phyloP scores from a whole-genome alignment of 2,329 filamentous ascomycete species.

The Aspergillus luchuensis region DNA sequence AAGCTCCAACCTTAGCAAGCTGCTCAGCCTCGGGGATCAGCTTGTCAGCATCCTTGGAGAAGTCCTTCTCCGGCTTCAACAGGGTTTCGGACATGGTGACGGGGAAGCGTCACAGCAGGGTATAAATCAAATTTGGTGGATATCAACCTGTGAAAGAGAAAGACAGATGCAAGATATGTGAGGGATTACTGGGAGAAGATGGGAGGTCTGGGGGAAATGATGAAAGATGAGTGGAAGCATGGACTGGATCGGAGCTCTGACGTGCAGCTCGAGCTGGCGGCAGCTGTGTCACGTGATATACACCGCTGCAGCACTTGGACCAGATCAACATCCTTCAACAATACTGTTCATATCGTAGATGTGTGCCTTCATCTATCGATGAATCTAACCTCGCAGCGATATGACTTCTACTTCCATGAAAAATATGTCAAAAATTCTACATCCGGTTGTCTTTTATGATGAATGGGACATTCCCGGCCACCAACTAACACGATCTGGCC shows the following conservation, averaged over 20 bases:
- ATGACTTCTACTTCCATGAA: too few relatives aligned
- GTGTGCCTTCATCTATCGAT: too few relatives aligned
- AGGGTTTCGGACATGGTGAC: constrained; percentile 76
- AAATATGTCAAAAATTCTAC: too few relatives aligned
- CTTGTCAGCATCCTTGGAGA: constrained; percentile 91
- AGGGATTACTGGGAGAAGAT: background rate
- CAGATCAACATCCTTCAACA: background rate
- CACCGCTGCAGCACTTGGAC: background rate
- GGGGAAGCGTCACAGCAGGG: constrained; percentile 21
- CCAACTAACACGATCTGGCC: too few relatives aligned
- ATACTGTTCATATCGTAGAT: background rate
- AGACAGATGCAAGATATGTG: constrained; percentile 11
- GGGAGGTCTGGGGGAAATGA: background rate
- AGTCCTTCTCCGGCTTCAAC: constrained; percentile 97
- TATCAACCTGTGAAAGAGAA: constrained; percentile 11
- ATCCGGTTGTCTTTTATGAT: too few relatives aligned
- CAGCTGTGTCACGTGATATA: constrained; percentile 29
- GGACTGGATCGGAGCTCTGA: constrained; percentile 15
- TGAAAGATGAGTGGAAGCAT: constrained; percentile 7
- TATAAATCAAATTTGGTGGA: background rate
- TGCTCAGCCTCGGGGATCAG: constrained; percentile 87
- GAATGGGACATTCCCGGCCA: too few relatives aligned
- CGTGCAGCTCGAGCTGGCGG: constrained; percentile 17
- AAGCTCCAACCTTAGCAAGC: constrained; percentile 73
- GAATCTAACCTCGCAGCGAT: too few relatives aligned